A percentile compares a stretch with the other conserved stretches of the same genome.
phyloP scores from a whole-genome alignment of 2,329 filamentous ascomycete species.

The Nemania abortiva region DNA sequence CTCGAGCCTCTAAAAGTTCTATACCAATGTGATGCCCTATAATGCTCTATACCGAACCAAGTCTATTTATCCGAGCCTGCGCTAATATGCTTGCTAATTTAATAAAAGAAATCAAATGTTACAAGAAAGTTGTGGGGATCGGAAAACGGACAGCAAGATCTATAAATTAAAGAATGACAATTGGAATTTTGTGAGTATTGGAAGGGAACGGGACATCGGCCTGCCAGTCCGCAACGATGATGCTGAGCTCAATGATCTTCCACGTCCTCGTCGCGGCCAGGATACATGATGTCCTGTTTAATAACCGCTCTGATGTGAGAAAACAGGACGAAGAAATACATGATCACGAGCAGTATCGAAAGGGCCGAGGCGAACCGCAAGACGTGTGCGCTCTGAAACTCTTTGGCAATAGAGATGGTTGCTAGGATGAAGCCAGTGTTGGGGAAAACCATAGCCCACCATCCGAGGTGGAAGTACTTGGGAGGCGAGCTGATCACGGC shows the following conservation, averaged over 20 bases:
- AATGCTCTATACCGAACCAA: background rate
- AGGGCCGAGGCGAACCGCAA: conserved; percentile 64
- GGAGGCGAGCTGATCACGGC: conserved; percentile 61
- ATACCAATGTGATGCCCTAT: background rate
- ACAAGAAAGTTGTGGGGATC: too few species aligned
- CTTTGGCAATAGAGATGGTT: conserved; percentile 65
- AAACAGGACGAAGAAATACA: conserved; percentile 60
- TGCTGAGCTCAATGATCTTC: conserved; percentile 56
- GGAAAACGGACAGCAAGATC: too few species aligned
- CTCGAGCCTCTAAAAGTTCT: background rate
- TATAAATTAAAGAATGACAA: background rate
- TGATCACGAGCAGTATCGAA: conserved; percentile 58
- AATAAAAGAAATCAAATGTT: background rate
- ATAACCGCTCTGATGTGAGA: conserved; percentile 62
- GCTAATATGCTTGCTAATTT: background rate
- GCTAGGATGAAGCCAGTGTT: conserved; percentile 71
- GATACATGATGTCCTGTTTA: conserved; percentile 67
- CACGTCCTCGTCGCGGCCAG: conserved; percentile 66
- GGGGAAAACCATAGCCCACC: conserved; percentile 74
- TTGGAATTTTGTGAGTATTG: background rate
- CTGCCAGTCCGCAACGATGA: background rate
- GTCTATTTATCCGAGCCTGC: background rate
- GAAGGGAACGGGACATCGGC: background rate
- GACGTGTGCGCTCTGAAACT: conserved; percentile 59
- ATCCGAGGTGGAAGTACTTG: conserved; percentile 69